A percentile compares a stretch with the other conserved stretches of the same genome.
Evolutionary conservation across 2,329 filamentous ascomycete species (phyloP).

Genomic region (Podosphaera leucotricha): DNA sequence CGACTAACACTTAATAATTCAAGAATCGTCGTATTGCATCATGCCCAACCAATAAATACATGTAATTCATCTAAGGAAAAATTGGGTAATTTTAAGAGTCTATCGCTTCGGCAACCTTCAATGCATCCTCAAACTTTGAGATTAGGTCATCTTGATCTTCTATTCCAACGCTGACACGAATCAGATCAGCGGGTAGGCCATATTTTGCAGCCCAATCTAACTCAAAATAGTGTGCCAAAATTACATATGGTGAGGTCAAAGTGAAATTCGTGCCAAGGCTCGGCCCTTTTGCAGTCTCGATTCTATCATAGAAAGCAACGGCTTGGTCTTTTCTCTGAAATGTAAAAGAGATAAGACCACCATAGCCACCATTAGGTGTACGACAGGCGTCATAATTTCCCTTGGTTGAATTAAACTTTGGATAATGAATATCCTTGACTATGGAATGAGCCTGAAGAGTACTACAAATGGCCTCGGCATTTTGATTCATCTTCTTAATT

Average conservation of each 20-base stretch:
- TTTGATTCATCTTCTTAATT: slow-evolving; percentile 64
- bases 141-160: slow-evolving; percentile 51
- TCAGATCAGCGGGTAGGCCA: slow-evolving; percentile 57
- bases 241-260: slow-evolving; percentile 68
- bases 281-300: slow-evolving; percentile 80
- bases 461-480: slow-evolving; percentile 62
- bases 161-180: slow-evolving; percentile 73
- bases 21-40: background rate
- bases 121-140: slow-evolving; percentile 39
- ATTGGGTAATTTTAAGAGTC: background rate
- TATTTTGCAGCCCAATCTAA: slow-evolving; percentile 71
- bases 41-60: background rate
- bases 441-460: slow-evolving; percentile 34
- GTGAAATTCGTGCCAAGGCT: slow-evolving; percentile 96
- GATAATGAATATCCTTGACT: slow-evolving; percentile 70
- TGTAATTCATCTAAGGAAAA: background rate
- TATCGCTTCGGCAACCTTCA: slow-evolving; percentile 28
- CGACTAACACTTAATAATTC: too few relatives aligned
- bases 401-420: slow-evolving; percentile 49
- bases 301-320: slow-evolving; percentile 58
- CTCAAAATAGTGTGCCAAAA: slow-evolving; percentile 79
- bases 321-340: slow-evolving; percentile 51
- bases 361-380: slow-evolving; percentile 57
- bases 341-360: slow-evolving; percentile 65
- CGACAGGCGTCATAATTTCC: slow-evolving; percentile 58